A percentile compares a stretch with the other conserved stretches of the same genome.
Conservation (phyloP, 768 basidiomycete genomes). For the Saitozyma sp. region DNA sequence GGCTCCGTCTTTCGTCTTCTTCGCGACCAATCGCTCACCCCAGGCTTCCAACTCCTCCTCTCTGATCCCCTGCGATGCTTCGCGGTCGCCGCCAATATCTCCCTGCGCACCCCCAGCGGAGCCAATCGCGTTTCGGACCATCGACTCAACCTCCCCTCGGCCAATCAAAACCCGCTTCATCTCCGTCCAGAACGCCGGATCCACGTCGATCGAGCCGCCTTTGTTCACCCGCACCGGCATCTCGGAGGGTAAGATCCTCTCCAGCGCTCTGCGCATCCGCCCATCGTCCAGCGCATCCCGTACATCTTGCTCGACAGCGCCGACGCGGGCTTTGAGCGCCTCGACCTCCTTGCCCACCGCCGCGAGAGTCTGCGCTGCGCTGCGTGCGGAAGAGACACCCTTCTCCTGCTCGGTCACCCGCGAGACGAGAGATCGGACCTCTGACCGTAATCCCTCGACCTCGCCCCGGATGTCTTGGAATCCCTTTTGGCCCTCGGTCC, state of each 20-base stretch:
- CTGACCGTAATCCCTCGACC: conserved; percentile 8
- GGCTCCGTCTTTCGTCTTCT: conserved; percentile 34
- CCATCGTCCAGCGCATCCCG: conserved; percentile 43
- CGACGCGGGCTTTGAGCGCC: conserved; percentile 34
- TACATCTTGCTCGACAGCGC: conserved; percentile 44
- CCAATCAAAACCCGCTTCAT: conserved; percentile 53
- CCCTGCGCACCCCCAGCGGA: conserved; percentile 5
- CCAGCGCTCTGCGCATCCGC: conserved; percentile 47
- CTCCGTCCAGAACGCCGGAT: conserved; percentile 55
- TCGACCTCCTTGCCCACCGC: conserved; percentile 28
- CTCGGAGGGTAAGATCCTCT: conserved; percentile 51
- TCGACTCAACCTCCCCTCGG: conserved; percentile 31
- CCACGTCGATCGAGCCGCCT: conserved; percentile 41
- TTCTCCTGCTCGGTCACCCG: conserved; percentile 15
- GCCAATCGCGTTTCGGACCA: conserved; percentile 34
- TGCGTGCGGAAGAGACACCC: neutral
- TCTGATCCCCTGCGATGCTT: conserved; percentile 45
- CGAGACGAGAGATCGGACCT: conserved; percentile 4
- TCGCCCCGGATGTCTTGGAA: conserved; percentile 10
- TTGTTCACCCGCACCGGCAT: conserved; percentile 50
- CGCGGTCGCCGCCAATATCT: neutral
- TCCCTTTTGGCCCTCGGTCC: conserved; percentile 5
- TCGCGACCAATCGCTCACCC: conserved; percentile 46
- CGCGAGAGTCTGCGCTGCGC: conserved; percentile 12
- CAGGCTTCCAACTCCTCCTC: conserved; percentile 48